These are phyloP conservation scores for Ophiosphaerella narmari DNA, from an alignment of 2,329 filamentous ascomycete genomes.

Conservation along the genomic window DNA sequence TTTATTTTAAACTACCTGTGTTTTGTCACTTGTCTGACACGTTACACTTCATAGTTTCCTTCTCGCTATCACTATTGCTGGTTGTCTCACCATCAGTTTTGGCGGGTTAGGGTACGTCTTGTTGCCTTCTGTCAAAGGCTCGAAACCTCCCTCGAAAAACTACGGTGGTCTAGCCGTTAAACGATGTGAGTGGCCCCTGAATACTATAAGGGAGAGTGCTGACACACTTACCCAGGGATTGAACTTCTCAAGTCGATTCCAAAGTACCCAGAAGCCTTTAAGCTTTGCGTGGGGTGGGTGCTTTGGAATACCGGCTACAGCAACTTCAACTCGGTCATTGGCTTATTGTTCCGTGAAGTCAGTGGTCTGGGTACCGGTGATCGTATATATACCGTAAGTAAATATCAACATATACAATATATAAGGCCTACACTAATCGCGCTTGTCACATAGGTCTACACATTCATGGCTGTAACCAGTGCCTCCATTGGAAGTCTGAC, in stretches of 20 bases:
- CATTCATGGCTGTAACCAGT: slow-evolving; percentile 20
- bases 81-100: slow-evolving; percentile 3
- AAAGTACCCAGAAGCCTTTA: slow-evolving; percentile 21
- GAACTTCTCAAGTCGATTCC: slow-evolving; percentile 11
- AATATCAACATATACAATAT: not conserved
- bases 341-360: slow-evolving; percentile 18
- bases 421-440: not conserved
- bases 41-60: not conserved
- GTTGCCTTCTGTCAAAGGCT: slow-evolving; percentile 6
- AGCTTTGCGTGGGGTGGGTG: slow-evolving; percentile 25
- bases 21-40: no score
- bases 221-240: slow-evolving; percentile 9
- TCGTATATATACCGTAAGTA: slow-evolving; percentile 15
- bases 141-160: slow-evolving; percentile 3
- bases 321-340: slow-evolving; percentile 16
- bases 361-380: slow-evolving; percentile 16
- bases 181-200: not conserved
- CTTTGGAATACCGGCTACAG: slow-evolving; percentile 25
- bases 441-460: slow-evolving; percentile 4
- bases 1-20: not conserved
- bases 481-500: slow-evolving; percentile 17
- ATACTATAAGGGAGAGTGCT: not conserved
- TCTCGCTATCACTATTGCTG: slow-evolving; percentile 6
- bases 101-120: slow-evolving; percentile 2
- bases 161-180: slow-evolving; percentile 2